Conservation (phyloP, 106 monocot genomes). For the Allium cepa region DNA sequence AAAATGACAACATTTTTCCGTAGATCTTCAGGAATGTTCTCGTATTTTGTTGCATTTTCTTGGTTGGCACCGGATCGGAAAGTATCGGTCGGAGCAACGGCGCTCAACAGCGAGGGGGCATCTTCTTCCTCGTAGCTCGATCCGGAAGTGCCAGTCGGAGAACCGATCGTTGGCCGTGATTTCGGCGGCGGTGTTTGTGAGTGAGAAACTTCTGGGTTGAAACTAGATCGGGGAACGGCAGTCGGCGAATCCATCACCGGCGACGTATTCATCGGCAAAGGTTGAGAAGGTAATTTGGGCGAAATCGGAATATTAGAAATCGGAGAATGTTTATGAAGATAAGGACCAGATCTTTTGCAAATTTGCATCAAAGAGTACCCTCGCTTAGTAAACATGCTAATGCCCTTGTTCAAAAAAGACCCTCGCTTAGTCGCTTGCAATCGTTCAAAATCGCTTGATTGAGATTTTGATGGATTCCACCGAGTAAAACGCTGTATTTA, state of each 20-base stretch:
- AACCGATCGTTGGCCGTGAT: neutral
- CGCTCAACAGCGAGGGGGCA: neutral
- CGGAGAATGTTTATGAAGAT: neutral
- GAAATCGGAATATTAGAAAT: neutral
- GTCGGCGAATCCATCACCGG: slow-evolving; percentile 3
- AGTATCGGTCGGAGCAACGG: too few relatives aligned
- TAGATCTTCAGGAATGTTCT: slow-evolving; percentile 50
- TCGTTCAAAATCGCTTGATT: too few relatives aligned
- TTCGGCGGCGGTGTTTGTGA: slow-evolving; percentile 1
- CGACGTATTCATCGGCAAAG: neutral
- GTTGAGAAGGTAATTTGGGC: neutral
- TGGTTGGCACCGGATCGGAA: too few relatives aligned
- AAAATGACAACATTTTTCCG: slow-evolving; percentile 44
- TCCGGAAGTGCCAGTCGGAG: slow-evolving; percentile 2
- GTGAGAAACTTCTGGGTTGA: neutral
- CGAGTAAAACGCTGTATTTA: too few relatives aligned
- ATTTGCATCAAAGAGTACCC: too few relatives aligned
- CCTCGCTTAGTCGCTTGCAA: too few relatives aligned
- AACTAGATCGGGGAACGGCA: neutral
- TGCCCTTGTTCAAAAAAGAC: too few relatives aligned
- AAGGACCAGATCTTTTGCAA: too few relatives aligned
- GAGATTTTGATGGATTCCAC: too few relatives aligned
- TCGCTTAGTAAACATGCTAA: too few relatives aligned
- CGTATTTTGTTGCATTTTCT: too few relatives aligned
- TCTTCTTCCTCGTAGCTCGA: slow-evolving; percentile 2